These are phyloP conservation scores for Boletus sensibilis DNA, from an alignment of 768 basidiomycete genomes.

Conservation along the genomic window DNA sequence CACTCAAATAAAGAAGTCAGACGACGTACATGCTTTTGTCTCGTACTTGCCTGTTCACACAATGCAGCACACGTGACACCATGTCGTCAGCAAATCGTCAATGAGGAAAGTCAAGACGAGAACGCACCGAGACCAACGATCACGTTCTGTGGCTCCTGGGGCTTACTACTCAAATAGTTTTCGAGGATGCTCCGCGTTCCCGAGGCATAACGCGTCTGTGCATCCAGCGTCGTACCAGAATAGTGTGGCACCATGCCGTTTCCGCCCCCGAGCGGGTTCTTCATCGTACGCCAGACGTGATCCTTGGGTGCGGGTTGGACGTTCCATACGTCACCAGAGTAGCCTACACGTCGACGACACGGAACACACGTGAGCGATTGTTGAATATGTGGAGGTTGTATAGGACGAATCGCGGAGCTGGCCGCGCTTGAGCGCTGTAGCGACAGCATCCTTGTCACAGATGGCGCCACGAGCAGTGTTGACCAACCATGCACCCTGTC, in stretches of 20 bases:
- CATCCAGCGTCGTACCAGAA: constrained; percentile 85
- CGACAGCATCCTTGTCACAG: constrained; percentile 78
- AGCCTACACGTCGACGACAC: constrained; percentile 11
- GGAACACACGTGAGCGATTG: background rate
- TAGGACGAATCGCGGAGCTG: constrained; percentile 53
- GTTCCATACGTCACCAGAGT: constrained; percentile 72
- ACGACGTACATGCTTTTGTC: constrained; percentile 6
- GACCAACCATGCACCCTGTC: constrained; percentile 84
- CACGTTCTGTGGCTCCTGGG: constrained; percentile 69
- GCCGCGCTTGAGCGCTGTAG: constrained; percentile 71
- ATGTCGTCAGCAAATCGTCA: background rate
- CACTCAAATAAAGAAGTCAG: background rate
- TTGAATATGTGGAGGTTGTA: background rate
- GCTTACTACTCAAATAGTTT: constrained; percentile 61
- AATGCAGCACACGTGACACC: too few species aligned
- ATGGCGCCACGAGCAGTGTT: constrained; percentile 92
- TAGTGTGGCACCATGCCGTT: constrained; percentile 89
- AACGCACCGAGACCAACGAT: constrained; percentile 27
- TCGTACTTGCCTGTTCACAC: constrained; percentile 41
- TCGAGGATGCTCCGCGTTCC: constrained; percentile 69
- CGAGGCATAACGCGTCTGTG: constrained; percentile 78
- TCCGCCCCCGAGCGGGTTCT: constrained; percentile 76
- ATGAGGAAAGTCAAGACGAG: background rate
- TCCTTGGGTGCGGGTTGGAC: constrained; percentile 83
- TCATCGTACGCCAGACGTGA: constrained; percentile 81